phyloP scores from a whole-genome alignment of 2,329 filamentous ascomycete genomes.

The Aschersonia sp. region DNA sequence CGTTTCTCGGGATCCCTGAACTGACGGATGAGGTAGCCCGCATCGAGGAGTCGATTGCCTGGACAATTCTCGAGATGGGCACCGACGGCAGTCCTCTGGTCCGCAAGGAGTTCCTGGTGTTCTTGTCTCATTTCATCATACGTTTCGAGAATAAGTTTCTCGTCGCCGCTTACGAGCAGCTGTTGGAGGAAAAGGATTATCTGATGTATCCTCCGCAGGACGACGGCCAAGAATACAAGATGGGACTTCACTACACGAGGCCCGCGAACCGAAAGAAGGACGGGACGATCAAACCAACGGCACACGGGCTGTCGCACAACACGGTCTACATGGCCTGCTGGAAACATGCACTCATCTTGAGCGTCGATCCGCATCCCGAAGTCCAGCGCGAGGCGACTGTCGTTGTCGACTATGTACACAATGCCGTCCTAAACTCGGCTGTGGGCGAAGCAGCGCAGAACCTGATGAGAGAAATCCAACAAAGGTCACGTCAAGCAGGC shows the following conservation, averaged over 20 bases:
- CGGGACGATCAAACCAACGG: constrained; percentile 39
- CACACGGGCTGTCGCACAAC: constrained; percentile 59
- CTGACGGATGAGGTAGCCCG: constrained; percentile 80
- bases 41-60: constrained; percentile 81
- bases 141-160: constrained; percentile 88
- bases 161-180: constrained; percentile 81
- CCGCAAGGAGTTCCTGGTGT: constrained; percentile 81
- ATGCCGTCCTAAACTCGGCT: constrained; percentile 61
- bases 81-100: constrained; percentile 92
- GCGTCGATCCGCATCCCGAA: constrained; percentile 87
- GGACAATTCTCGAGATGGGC: constrained; percentile 79
- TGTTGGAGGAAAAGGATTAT: constrained; percentile 69
- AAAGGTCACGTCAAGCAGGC: constrained; percentile 31
- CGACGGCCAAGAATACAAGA: constrained; percentile 43
- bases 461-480: constrained; percentile 60
- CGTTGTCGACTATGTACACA: constrained; percentile 78
- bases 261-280: constrained; percentile 40
- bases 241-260: constrained; percentile 47
- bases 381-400: constrained; percentile 72
- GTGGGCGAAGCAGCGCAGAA: constrained; percentile 56
- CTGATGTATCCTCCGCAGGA: constrained; percentile 39
- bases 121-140: constrained; percentile 80
- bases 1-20: constrained; percentile 86
- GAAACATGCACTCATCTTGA: constrained; percentile 83
- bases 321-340: constrained; percentile 88